phyloP scores from a whole-genome alignment of 2,329 filamentous ascomycete genomes.

The Stachybotrys chlorohalonatus region DNA sequence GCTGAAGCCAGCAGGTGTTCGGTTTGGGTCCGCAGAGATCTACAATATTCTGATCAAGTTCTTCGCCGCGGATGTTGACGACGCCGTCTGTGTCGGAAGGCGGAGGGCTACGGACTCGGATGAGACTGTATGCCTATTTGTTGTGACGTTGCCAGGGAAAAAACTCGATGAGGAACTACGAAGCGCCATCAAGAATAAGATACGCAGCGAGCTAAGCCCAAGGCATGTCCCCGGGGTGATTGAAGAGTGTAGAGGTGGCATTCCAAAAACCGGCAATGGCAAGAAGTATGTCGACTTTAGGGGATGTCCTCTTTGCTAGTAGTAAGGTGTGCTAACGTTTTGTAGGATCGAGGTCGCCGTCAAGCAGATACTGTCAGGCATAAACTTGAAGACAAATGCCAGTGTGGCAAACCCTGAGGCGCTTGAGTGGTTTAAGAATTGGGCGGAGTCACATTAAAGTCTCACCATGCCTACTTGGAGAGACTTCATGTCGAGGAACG shows the following conservation, averaged over 20 bases:
- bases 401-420: constrained; percentile 90
- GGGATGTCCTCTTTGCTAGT: background rate
- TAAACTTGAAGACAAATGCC: constrained; percentile 79
- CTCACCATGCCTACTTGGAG: too few species aligned
- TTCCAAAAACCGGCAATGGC: constrained; percentile 86
- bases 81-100: constrained; percentile 80
- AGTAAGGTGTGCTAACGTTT: constrained; percentile 5
- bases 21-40: constrained; percentile 91
- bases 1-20: constrained; percentile 81
- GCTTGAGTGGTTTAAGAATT: constrained; percentile 77
- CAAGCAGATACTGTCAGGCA: constrained; percentile 87
- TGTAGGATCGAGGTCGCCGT: constrained; percentile 82
- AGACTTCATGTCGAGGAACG: too few species aligned
- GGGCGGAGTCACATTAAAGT: constrained; percentile 49
- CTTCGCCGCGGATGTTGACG: constrained; percentile 69
- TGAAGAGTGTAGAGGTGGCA: constrained; percentile 68
- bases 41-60: constrained; percentile 87
- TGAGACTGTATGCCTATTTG: constrained; percentile 81
- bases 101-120: constrained; percentile 63
- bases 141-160: constrained; percentile 60
- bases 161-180: constrained; percentile 52
- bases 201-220: constrained; percentile 73
- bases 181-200: constrained; percentile 52
- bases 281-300: constrained; percentile 63
- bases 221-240: constrained; percentile 82